A percentile compares a stretch with the other conserved stretches of the same genome.
Evolutionary conservation across 169 alveolate genomes (phyloP).

Genomic region (Cryptosporidium ubiquitum): DNA sequence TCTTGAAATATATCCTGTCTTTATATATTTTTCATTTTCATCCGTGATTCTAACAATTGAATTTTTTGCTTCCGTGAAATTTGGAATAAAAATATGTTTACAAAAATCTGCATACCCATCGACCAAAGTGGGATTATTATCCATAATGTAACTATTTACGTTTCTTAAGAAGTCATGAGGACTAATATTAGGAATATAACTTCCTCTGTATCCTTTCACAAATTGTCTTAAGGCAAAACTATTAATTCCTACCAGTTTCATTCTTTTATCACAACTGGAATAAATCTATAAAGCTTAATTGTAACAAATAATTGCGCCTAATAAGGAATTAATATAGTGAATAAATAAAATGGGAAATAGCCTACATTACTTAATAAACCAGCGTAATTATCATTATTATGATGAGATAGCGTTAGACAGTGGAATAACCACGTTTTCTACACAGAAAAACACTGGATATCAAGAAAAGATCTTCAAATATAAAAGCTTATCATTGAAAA

Average conservation of each 20-base stretch:
- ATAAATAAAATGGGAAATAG: constrained; percentile 27
- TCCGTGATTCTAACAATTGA: constrained; percentile 89
- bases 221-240: constrained; percentile 64
- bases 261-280: not conserved
- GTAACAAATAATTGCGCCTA: not conserved
- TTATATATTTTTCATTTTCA: constrained; percentile 83
- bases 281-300: not conserved
- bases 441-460: not conserved
- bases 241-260: constrained; percentile 28
- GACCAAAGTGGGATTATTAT: constrained; percentile 75
- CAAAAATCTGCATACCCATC: constrained; percentile 99
- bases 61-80: constrained; percentile 92
- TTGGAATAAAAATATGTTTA: constrained; percentile 94
- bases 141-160: constrained; percentile 11
- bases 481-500: constrained; percentile 1
- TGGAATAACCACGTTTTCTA: not conserved
- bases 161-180: constrained; percentile 8
- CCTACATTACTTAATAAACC: not conserved
- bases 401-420: constrained; percentile 18
- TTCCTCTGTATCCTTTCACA: constrained; percentile 34
- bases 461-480: not conserved
- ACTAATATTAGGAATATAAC: constrained; percentile 25
- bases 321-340: not conserved
- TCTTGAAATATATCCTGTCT: constrained; percentile 92
- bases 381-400: not conserved